phyloP scores from a whole-genome alignment of 495 filamentous ascomycete genomes.

The Tuber melanosporum region DNA sequence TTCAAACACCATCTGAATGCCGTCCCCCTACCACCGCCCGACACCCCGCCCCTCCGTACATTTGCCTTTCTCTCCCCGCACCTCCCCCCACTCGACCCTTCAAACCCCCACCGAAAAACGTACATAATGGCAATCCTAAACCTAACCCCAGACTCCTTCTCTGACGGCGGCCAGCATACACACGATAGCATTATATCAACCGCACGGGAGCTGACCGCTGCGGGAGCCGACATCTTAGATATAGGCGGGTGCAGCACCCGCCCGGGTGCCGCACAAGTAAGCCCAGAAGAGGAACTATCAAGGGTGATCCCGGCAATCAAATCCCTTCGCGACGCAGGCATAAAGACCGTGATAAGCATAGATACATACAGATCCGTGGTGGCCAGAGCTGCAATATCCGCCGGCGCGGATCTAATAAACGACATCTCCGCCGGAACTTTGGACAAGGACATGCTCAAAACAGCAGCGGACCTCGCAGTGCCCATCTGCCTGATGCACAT shows the following conservation, averaged over 20 bases:
- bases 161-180: conserved; percentile 69
- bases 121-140: conserved; percentile 92
- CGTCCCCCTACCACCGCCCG: conserved; percentile 51
- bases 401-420: conserved; percentile 90
- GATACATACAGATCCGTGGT: conserved; percentile 89
- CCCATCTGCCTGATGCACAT: conserved; percentile 91
- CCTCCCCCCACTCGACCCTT: conserved; percentile 57
- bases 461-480: conserved; percentile 69
- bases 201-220: conserved; percentile 53
- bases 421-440: conserved; percentile 80
- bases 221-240: conserved; percentile 78
- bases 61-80: conserved; percentile 59
- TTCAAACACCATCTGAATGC: conserved; percentile 57
- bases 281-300: conserved; percentile 63
- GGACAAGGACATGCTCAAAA: conserved; percentile 75
- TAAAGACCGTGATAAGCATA: conserved; percentile 65
- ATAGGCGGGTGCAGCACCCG: conserved; percentile 89
- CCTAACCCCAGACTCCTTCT: conserved; percentile 94
- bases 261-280: conserved; percentile 61
- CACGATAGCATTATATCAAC: conserved; percentile 47
- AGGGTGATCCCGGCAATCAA: conserved; percentile 72
- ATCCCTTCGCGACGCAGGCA: conserved; percentile 61
- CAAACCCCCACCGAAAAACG: conserved; percentile 59
- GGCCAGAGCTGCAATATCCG: conserved; percentile 68
- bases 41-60: conserved; percentile 55